Conservation (phyloP, 257 asterid genomes). For the Solanum ossicruentum region DNA sequence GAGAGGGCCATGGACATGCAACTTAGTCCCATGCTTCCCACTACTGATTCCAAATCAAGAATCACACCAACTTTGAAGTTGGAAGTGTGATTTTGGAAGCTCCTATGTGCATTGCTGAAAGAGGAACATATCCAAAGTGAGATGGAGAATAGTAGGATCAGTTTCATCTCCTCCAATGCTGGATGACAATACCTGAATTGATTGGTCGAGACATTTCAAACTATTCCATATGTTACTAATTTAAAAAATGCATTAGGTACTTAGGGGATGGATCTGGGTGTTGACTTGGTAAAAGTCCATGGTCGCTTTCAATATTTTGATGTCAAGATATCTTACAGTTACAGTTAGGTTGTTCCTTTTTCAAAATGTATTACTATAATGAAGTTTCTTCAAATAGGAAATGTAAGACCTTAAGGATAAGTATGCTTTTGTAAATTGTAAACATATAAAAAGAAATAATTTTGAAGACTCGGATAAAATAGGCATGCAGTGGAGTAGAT, state of each 20-base stretch:
- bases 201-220: background rate
- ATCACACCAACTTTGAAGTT: conserved; percentile 13
- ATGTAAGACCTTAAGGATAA: background rate
- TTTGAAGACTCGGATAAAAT: background rate
- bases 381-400: background rate
- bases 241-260: background rate
- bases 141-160: background rate
- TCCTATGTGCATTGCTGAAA: conserved; percentile 16
- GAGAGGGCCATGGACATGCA: conserved; percentile 23
- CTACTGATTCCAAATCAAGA: conserved; percentile 15
- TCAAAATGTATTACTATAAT: background rate
- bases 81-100: background rate
- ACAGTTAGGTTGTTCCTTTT: background rate
- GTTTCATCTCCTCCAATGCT: background rate
- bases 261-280: background rate
- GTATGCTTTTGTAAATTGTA: background rate
- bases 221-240: background rate
- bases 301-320: background rate
- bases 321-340: background rate
- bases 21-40: conserved; percentile 29
- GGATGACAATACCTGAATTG: background rate
- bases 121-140: background rate
- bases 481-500: background rate
- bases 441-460: background rate
- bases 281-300: background rate